Base-by-base conservation (phyloP, 768 basidiomycete species). In the Trametopsis cervina region DNA sequence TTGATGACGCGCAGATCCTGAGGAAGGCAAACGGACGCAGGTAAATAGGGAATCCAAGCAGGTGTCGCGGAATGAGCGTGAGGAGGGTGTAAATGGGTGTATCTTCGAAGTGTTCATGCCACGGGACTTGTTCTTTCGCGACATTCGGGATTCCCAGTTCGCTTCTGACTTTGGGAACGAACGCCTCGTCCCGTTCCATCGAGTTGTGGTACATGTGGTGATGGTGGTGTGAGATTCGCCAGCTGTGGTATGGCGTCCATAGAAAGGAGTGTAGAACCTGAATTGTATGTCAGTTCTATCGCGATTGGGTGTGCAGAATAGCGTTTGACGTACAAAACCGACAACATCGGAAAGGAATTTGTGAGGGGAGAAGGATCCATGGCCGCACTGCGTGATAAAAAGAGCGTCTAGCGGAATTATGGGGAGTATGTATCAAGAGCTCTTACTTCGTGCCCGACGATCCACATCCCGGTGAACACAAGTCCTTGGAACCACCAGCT, bases 241-340 rank as follows among this genome's bases (percentile, higher is more conserved):
- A 54, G 40, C 46, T 39, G 72, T 71, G n/a, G 70, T 71, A 49
- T 67, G 59, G 50, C n/a, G 47, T 52, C 50, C 39, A 52, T 22
- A 54, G 42, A 2, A 37, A 13, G 20, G 53, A 37, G 37, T 54
- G 50, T 9, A 40, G 21, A 11, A 52, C 27, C 44, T 51, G 20
- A n/a, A 20, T 13, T 2, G 35, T 4, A 10, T 13, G 29, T 44
- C 23, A 35, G 21, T 12, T 6, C n/a, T n/a, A n/a, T n/a, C n/a
- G n/a, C n/a, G n/a, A n/a, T n/a, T n/a, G n/a, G n/a, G n/a, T n/a
- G n/a, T n/a, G n/a, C n/a, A n/a, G n/a, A n/a, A 33, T 21, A 18
- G 6, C 17, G 11, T 10, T 6, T 6, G 2, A 24, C 50, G 17
- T 29, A 51, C 50, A 29, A 52, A 54, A 6, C 57, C 57, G 4